Base-by-base conservation (phyloP, 805 yeast species). In the Teunomyces barrocoloradensis region DNA sequence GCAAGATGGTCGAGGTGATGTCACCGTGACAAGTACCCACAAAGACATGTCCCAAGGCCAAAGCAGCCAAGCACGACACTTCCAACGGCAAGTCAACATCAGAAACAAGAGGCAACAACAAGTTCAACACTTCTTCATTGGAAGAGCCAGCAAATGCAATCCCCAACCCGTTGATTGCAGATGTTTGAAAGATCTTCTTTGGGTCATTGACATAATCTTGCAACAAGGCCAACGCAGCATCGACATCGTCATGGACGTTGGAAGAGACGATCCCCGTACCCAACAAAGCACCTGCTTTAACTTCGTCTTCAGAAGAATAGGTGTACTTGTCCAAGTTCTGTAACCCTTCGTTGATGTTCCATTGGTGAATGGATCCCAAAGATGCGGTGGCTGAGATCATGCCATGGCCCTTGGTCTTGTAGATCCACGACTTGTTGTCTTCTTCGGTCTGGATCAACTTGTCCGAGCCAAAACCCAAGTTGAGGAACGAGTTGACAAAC, bases 1-100 rank as follows among this genome's bases (percentile, higher is more conserved):
- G 96, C 60, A 94, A 77, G 53, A 94, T 89, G 3, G 96, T 81
- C n/a, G 96, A 85, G 0, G 97, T 87, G 57, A 90, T 84, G 57
- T 91, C 97, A 51, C 97, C 96, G 65, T 92, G 85, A 61, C 96
- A 89, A 5, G 97, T 87, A 44, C 99, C 99, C 36, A 92, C 97
- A 64, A 87, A 94, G 1, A 89, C 87, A 60, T 91, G 96, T 41
- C 99, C 96, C 54, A 94, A 77, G 3, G 98, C 89, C 52, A 94
- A 78, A 0, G 97, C 92, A 2, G 99, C 92, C 55, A 91, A 71
- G 3, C 92, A 80, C 23, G 94, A 82, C 17, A 87, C 79, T 67
- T 92, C 96, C 60, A 92, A 74, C 13, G 92, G 77, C 39, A 79
- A 73, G 12, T 82, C 82, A 10, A 85, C 71, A 61, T 92, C 96